Conservation (phyloP, 257 asterid species). For the Solanum arcanum region DNA sequence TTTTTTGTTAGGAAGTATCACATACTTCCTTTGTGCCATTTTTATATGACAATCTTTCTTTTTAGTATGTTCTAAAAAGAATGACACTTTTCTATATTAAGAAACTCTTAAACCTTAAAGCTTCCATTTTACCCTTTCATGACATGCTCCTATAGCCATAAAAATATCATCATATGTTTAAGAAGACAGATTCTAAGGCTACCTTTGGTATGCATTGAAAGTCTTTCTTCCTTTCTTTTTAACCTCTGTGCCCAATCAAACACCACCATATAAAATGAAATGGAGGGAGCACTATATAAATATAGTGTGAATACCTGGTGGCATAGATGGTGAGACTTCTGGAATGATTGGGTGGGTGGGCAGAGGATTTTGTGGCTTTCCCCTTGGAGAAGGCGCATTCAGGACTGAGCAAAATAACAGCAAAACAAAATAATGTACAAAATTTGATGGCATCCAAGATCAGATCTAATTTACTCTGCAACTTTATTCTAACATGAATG, state of each 20-base stretch:
- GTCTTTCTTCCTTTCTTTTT: neutral
- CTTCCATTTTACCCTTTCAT: neutral
- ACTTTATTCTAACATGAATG: neutral
- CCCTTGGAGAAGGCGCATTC: conserved; percentile 5
- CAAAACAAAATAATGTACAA: neutral
- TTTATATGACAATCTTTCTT: neutral
- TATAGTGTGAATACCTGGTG: conserved; percentile 6
- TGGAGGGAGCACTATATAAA: neutral
- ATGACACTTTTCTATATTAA: neutral
- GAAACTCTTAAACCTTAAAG: neutral
- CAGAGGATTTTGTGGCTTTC: conserved; percentile 1
- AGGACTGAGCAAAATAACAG: neutral
- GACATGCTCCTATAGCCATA: neutral
- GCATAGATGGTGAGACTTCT: conserved; percentile 10
- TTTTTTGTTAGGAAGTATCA: neutral
- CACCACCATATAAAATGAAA: neutral
- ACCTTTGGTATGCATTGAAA: neutral
- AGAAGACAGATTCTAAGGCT: neutral
- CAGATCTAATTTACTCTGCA: neutral
- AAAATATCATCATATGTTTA: neutral
- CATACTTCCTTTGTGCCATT: neutral
- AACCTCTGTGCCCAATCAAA: neutral
- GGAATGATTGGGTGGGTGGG: conserved; percentile 1
- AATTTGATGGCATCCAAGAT: neutral
- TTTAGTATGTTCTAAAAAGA: neutral